Conservation (phyloP, 1,284 basidiomycete species). For the Caloboletus inedulis region DNA sequence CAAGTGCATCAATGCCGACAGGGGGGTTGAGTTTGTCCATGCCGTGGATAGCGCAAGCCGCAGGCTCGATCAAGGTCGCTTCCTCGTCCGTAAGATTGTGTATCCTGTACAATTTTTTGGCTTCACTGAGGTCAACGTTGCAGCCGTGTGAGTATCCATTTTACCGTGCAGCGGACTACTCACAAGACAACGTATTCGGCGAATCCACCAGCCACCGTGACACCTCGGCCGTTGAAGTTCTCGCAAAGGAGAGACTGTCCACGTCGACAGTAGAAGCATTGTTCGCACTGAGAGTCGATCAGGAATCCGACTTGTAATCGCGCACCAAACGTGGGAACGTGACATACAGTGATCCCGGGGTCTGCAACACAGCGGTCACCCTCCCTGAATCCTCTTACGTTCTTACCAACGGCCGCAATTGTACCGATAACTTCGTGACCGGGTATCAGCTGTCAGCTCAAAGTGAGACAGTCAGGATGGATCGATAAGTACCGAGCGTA, state of each 20-base stretch:
- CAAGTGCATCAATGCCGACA: constrained; percentile 71
- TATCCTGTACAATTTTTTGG: constrained; percentile 77
- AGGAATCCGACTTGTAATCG: neutral
- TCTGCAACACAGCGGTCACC: constrained; percentile 80
- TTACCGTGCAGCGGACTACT: constrained; percentile 24
- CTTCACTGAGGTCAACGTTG: constrained; percentile 36
- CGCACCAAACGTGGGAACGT: neutral
- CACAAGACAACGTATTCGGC: constrained; percentile 79
- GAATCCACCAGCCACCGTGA: constrained; percentile 75
- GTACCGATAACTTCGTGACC: constrained; percentile 77
- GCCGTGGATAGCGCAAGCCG: constrained; percentile 83
- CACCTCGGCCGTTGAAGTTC: constrained; percentile 71
- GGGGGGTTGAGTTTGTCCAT: constrained; percentile 75
- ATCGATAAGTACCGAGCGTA: constrained; percentile 20
- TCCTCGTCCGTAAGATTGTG: constrained; percentile 79
- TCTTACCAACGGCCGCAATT: constrained; percentile 63
- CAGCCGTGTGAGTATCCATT: neutral
- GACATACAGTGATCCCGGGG: constrained; percentile 50
- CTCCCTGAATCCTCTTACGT: constrained; percentile 59
- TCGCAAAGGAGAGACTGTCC: constrained; percentile 72
- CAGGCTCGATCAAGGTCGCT: constrained; percentile 79
- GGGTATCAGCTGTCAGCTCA: constrained; percentile 59
- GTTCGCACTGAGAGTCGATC: constrained; percentile 54
- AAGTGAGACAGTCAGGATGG: neutral
- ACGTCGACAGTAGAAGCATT: constrained; percentile 79